A percentile compares a stretch with the other conserved stretches of the same genome.
These are phyloP conservation scores for Pseudogymnoascus sp. DNA, from an alignment of 2,329 filamentous ascomycete species.

Conservation along the genomic window DNA sequence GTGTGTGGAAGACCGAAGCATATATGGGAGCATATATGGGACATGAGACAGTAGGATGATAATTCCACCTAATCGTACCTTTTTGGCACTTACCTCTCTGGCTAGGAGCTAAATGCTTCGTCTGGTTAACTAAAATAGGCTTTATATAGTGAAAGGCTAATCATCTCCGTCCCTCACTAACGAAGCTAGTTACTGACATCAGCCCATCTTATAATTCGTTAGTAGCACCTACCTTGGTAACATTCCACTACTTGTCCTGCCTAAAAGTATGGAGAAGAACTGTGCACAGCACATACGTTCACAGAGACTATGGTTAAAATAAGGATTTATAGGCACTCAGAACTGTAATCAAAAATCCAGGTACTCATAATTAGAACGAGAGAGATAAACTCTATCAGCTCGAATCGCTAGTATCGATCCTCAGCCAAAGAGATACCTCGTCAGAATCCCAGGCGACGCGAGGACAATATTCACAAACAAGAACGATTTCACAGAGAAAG, in stretches of 20 bases:
- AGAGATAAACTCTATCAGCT: neutral
- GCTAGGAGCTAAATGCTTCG: neutral
- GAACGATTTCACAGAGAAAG: neutral
- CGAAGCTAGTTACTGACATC: neutral
- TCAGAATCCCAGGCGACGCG: neutral
- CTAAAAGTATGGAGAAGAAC: neutral
- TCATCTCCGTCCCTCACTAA: neutral
- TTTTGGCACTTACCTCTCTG: neutral
- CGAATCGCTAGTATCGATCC: neutral
- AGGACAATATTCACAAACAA: neutral
- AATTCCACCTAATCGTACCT: too few relatives aligned
- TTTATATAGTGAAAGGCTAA: neutral
- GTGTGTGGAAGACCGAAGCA: too few relatives aligned
- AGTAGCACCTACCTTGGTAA: neutral
- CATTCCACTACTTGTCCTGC: neutral
- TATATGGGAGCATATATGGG: too few relatives aligned
- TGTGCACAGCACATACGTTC: neutral
- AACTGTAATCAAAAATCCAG: neutral
- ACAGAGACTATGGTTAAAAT: neutral
- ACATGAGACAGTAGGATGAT: too few relatives aligned
- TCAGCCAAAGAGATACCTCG: neutral
- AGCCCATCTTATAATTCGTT: neutral
- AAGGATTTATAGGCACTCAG: neutral
- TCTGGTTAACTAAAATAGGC: neutral
- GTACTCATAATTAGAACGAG: neutral